phyloP scores from a whole-genome alignment of 257 asterid genomes.

The Rauvolfia tetraphylla region DNA sequence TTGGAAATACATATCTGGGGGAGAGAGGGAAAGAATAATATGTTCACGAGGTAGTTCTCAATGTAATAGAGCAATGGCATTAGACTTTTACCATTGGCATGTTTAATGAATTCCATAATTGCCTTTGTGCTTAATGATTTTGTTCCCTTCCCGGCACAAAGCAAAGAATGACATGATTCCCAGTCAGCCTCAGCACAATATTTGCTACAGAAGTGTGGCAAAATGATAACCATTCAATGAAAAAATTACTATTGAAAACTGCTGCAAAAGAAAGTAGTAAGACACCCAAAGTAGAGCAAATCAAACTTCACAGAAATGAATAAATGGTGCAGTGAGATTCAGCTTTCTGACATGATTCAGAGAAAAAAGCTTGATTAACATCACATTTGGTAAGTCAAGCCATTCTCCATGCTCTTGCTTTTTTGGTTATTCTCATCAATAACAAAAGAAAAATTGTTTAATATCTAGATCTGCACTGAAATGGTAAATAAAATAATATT shows the following conservation, averaged over 20 bases:
- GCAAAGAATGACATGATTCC: conserved; percentile 73
- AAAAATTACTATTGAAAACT: too few relatives aligned
- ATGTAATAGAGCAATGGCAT: conserved; percentile 1
- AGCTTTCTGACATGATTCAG: not conserved
- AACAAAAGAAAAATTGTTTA: not conserved
- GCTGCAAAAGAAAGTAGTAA: not conserved
- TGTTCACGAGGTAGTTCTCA: not conserved
- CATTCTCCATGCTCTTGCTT: not conserved
- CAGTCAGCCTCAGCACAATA: conserved; percentile 90
- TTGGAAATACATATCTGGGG: too few relatives aligned
- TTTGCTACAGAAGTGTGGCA: conserved; percentile 44
- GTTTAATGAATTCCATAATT: conserved; percentile 56
- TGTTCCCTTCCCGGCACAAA: conserved; percentile 72
- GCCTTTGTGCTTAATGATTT: conserved; percentile 50
- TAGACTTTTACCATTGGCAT: conserved; percentile 73
- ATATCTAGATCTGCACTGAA: not conserved
- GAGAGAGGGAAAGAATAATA: not conserved
- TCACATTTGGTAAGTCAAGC: not conserved
- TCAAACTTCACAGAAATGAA: not conserved
- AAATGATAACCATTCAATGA: conserved; percentile 3
- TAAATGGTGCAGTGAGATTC: not conserved
- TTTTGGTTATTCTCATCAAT: not conserved
- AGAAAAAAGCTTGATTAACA: not conserved
- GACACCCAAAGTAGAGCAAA: not conserved
- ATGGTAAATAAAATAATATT: not conserved